Evolutionary conservation across 73 alveolate genomes (phyloP).

Genomic region (Symbiodinium natans): DNA sequence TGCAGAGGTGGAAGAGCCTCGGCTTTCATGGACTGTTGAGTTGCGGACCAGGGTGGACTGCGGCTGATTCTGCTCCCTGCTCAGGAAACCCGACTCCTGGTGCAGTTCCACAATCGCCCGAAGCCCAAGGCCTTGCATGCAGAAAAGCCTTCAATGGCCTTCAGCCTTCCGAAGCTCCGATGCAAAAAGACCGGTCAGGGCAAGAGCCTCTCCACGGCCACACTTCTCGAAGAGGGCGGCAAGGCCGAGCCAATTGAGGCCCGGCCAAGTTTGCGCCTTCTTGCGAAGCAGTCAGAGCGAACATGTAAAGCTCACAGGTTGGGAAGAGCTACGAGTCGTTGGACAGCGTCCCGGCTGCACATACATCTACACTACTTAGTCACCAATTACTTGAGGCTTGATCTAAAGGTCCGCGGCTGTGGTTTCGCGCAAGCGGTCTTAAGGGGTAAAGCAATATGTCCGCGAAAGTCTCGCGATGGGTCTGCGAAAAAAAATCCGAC

Average conservation of each 20-base stretch:
- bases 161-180: not conserved
- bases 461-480: no score
- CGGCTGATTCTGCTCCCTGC: not conserved
- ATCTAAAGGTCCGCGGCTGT: no score
- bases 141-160: no score
- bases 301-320: not conserved
- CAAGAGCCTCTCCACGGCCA: not conserved
- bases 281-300: not conserved
- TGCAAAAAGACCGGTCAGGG: not conserved
- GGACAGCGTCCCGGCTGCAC: constrained; percentile 7
- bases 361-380: no score
- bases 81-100: constrained; percentile 22
- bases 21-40: not conserved
- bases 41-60: not conserved
- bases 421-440: no score
- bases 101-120: constrained; percentile 54
- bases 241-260: not conserved
- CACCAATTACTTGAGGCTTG: no score
- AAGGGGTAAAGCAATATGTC: no score
- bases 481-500: no score
- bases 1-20: not conserved
- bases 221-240: not conserved
- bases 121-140: constrained; percentile 13
- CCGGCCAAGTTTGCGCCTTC: not conserved
- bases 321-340: constrained; percentile 11